Percentiles rank a stretch among this genome's conserved stretches.
phyloP scores from a whole-genome alignment of 1,139 yeast species.

The Spathaspora sp. region DNA sequence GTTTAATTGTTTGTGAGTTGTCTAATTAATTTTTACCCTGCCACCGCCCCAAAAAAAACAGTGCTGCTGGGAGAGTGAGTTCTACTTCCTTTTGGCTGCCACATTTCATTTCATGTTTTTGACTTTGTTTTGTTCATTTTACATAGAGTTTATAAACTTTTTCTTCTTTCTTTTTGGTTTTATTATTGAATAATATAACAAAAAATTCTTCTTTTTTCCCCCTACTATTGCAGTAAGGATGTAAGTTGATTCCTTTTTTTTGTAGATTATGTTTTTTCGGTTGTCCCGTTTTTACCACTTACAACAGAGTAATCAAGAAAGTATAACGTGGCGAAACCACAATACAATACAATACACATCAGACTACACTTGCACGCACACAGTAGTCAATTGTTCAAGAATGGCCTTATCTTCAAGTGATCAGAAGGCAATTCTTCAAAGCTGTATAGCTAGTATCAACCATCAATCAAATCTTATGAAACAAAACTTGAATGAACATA shows the following conservation, averaged over 20 bases:
- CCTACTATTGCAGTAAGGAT: background rate
- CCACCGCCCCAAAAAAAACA: background rate
- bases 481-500: slow-evolving; percentile 68
- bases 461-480: slow-evolving; percentile 79
- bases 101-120: background rate
- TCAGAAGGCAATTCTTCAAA: slow-evolving; percentile 34
- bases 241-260: background rate
- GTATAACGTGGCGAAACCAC: background rate
- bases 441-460: slow-evolving; percentile 56
- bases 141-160: slow-evolving; percentile 1
- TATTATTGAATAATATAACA: background rate
- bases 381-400: background rate
- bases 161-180: slow-evolving; percentile 1
- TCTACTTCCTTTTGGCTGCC: background rate
- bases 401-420: slow-evolving; percentile 12
- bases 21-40: no score
- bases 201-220: background rate
- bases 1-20: no score
- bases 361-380: background rate
- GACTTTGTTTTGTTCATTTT: background rate
- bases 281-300: background rate
- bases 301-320: background rate
- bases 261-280: background rate
- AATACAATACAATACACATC: background rate
- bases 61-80: no score